Conservation (phyloP, 2,329 filamentous ascomycete genomes). For the Furcasterigmium sp. region DNA sequence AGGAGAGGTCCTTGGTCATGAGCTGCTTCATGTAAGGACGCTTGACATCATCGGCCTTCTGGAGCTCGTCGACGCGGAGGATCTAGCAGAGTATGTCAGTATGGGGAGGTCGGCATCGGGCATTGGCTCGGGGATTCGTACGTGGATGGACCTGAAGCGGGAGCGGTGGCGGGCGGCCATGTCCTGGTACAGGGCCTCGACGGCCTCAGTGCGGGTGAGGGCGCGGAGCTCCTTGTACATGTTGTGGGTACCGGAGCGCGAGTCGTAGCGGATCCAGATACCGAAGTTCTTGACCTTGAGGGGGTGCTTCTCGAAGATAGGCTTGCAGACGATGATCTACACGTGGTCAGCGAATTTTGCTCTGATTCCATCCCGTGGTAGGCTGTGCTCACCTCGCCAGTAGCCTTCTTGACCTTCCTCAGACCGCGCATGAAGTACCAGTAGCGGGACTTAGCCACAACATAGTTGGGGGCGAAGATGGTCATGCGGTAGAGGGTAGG, state of each 20-base stretch:
- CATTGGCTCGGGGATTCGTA: constrained; percentile 44
- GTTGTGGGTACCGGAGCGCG: constrained; percentile 99
- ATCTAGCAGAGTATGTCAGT: constrained; percentile 52
- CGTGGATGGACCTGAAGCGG: constrained; percentile 97
- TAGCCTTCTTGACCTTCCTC: constrained; percentile 99
- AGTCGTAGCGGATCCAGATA: constrained; percentile 99
- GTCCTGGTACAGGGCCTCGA: constrained; percentile 97
- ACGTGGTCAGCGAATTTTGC: constrained; percentile 26
- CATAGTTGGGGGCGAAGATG: constrained; percentile 96
- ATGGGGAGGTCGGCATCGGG: not conserved
- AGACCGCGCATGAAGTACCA: constrained; percentile 99
- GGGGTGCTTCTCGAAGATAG: constrained; percentile 97
- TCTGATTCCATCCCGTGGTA: not conserved
- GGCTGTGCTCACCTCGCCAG: constrained; percentile 71
- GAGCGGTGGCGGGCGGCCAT: constrained; percentile 99
- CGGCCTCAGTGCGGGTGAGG: constrained; percentile 91
- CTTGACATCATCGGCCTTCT: constrained; percentile 92
- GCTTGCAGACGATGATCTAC: not conserved
- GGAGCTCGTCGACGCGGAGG: constrained; percentile 95
- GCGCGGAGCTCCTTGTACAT: constrained; percentile 99
- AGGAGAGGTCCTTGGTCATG: constrained; percentile 88
- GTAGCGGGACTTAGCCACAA: constrained; percentile 99
- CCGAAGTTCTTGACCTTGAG: constrained; percentile 99
- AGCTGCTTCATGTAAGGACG: constrained; percentile 99
- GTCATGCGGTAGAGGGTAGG: constrained; percentile 99